Base-by-base conservation (phyloP, 2,329 filamentous ascomycete species). In the Penicillium polonicum region DNA sequence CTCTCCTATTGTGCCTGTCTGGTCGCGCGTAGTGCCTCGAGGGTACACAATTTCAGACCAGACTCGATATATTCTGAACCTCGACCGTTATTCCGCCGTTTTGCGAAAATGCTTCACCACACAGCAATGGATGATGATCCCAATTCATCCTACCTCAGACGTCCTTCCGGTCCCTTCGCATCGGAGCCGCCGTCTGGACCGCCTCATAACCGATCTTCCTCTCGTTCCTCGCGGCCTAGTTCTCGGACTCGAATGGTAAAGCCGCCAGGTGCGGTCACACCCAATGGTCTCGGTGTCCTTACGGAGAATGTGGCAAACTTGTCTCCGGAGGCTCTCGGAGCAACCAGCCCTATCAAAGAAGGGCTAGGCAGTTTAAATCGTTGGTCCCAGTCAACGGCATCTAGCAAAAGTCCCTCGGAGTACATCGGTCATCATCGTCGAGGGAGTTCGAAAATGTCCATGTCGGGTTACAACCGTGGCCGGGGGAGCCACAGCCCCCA, bases 341-440 rank as follows among this genome's bases (percentile, higher is more conserved):
- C 65, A 29, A 55, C 52, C 39, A 65, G 63, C 29, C 63, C 67
- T 44, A 72, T 79, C 49, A 68, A 72, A 55, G 80, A 81, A 64
- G 79, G 78, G 31, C 64, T 81, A 50, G 76, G 75, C 39, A 82
- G 79, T 58, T 72, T 84, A 52, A 82, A 84, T 66, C 80, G 83
- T 61, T 85, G 82, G 82, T 85, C 83, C 36, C 82, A 84, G 62
- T 83, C 81, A 19, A 84, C 82, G 25, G 71, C 77, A 31, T 82
- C 80, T 46, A 83, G 80, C 70, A 76, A 73, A 46, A 61, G 62
- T 43, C 68, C 68, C 10, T 67, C 69, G 2, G 62, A 68, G 6
- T 61, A 66, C 41, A 52, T 51, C 9, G 59, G 59, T 39, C 66
- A 72, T 45, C 66, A 72, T 59, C 62, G 59, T 23, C 66, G 63